Evolutionary conservation across 768 basidiomycete genomes (phyloP).

Genomic region (Agrocybe chaxingu): DNA sequence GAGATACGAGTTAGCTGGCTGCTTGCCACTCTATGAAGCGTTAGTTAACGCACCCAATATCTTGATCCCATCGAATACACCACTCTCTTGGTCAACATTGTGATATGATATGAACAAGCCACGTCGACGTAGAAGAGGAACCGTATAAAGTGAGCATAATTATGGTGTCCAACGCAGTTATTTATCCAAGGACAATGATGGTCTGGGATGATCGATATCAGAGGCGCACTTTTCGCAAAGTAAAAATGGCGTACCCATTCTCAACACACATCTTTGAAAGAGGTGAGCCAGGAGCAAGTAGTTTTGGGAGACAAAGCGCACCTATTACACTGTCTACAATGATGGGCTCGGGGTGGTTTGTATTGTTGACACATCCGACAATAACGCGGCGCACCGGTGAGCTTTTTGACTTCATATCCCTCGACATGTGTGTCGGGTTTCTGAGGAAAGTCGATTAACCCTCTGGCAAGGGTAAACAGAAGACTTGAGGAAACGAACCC

Average conservation of each 20-base stretch:
- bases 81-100: slow-evolving; percentile 75
- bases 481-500: slow-evolving; percentile 52
- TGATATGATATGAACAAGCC: slow-evolving; percentile 84
- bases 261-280: slow-evolving; percentile 66
- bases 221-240: neutral
- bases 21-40: neutral
- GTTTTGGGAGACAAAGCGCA: slow-evolving; percentile 30
- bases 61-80: slow-evolving; percentile 36
- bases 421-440: slow-evolving; percentile 70
- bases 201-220: slow-evolving; percentile 40
- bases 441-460: slow-evolving; percentile 33
- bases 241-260: slow-evolving; percentile 67
- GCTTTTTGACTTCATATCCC: slow-evolving; percentile 87
- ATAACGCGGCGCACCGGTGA: slow-evolving; percentile 78
- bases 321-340: slow-evolving; percentile 86
- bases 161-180: slow-evolving; percentile 92
- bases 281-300: slow-evolving; percentile 6
- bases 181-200: slow-evolving; percentile 94
- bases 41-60: slow-evolving; percentile 48
- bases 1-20: neutral
- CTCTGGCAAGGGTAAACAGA: neutral
- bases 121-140: slow-evolving; percentile 92
- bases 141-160: slow-evolving; percentile 85
- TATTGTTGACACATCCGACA: slow-evolving; percentile 84
- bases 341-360: slow-evolving; percentile 90